Percentiles rank a stretch among this genome's conserved stretches.
Conservation (phyloP, 257 asterid species). For the Orobanche coerulescens region DNA sequence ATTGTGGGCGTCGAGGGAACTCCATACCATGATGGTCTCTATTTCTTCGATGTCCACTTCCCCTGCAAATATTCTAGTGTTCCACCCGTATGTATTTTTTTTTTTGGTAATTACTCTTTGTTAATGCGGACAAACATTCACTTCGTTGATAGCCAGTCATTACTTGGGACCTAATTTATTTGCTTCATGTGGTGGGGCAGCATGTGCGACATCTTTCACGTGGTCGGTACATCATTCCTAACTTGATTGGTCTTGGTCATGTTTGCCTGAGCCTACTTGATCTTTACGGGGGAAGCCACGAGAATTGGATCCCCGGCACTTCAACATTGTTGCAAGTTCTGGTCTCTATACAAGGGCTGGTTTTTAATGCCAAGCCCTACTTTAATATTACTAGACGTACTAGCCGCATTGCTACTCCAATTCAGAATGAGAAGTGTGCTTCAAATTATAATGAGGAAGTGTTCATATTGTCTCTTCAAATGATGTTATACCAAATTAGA, state of each 20-base stretch:
- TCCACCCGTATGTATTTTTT: constrained; percentile 64
- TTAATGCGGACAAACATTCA: not conserved
- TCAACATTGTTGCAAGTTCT: constrained; percentile 84
- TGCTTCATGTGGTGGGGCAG: too few relatives aligned
- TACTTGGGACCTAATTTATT: constrained; percentile 16
- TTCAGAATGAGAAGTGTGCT: too few relatives aligned
- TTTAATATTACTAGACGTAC: too few relatives aligned
- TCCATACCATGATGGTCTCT: constrained; percentile 93
- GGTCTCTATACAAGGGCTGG: constrained; percentile 92
- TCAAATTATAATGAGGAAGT: too few relatives aligned
- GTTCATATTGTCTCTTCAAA: too few relatives aligned
- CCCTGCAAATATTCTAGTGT: constrained; percentile 66
- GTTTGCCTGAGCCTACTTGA: constrained; percentile 92
- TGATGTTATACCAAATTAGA: too few relatives aligned
- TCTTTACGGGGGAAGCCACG: constrained; percentile 70
- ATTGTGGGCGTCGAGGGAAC: constrained; percentile 93
- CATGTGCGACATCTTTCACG: constrained; percentile 76
- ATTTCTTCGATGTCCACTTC: constrained; percentile 75
- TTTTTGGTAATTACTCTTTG: not conserved
- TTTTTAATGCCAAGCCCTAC: constrained; percentile 75
- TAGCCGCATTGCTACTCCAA: too few relatives aligned
- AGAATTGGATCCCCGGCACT: constrained; percentile 64
- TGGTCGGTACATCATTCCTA: constrained; percentile 84
- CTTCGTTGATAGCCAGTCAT: not conserved
- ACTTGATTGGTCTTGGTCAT: constrained; percentile 69